These are phyloP conservation scores for Pinus tabuliformis DNA, from an alignment of 75 land plant genomes.

Conservation along the genomic window DNA sequence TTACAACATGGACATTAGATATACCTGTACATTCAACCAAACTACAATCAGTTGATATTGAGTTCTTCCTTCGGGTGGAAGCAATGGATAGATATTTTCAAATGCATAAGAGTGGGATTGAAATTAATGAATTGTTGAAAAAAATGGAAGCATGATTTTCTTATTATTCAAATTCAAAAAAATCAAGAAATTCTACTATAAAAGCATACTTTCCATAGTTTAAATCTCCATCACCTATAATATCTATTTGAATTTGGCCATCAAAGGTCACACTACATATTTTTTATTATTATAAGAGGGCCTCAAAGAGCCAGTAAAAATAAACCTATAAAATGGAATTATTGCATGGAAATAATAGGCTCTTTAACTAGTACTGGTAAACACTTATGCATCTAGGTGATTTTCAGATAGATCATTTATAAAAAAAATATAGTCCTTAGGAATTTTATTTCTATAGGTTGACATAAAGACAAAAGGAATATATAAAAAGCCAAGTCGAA, in stretches of 20 bases:
- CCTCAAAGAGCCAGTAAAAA: too few species aligned
- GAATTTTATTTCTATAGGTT: not conserved
- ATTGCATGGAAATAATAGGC: not conserved
- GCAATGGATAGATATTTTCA: not conserved
- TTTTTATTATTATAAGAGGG: too few species aligned
- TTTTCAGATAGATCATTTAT: too few species aligned
- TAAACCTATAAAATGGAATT: not conserved
- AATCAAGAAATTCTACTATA: not conserved
- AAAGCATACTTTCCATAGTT: not conserved
- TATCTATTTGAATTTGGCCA: not conserved
- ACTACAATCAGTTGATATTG: not conserved
- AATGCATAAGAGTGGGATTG: not conserved
- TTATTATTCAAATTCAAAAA: not conserved
- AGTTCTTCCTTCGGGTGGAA: not conserved
- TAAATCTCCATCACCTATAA: not conserved
- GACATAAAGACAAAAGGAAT: not conserved
- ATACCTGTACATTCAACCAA: slow-evolving; percentile 43
- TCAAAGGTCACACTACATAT: not conserved
- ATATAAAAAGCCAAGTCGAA: not conserved
- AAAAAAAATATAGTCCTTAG: not conserved
- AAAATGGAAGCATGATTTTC: not conserved
- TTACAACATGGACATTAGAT: not conserved
- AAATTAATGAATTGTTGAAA: slow-evolving; percentile 1
- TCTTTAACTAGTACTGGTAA: not conserved
- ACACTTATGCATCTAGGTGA: not conserved